Evolutionary conservation across 139 green algal species (phyloP).

Genomic region (Spirogloea muscicola): DNA sequence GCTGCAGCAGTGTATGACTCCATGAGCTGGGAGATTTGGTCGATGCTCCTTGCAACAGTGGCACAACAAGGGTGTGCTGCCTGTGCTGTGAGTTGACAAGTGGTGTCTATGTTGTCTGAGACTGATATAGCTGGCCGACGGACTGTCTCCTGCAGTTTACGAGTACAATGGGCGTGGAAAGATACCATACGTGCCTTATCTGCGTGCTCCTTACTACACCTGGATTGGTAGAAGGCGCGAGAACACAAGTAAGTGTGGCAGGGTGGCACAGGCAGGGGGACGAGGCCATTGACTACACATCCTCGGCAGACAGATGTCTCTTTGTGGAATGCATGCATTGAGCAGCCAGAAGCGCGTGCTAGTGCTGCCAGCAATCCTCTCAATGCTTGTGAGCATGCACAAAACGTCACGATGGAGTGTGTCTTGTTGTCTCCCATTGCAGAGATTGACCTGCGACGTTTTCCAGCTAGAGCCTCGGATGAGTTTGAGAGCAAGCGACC

Average conservation of each 20-base stretch:
- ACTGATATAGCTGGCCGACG: constrained; percentile 50
- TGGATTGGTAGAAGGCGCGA: constrained; percentile 69
- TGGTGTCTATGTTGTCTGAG: too few species aligned
- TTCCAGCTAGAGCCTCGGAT: constrained; percentile 33
- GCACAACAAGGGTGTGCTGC: neutral
- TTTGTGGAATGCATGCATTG: too few species aligned
- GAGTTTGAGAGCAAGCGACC: constrained; percentile 42
- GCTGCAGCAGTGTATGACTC: too few species aligned
- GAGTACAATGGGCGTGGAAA: constrained; percentile 83
- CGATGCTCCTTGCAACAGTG: neutral
- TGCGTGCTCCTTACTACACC: constrained; percentile 90
- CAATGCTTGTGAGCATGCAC: too few species aligned
- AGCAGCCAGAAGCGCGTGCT: too few species aligned
- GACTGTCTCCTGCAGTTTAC: constrained; percentile 75
- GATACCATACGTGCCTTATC: constrained; percentile 90
- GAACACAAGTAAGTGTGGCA: constrained; percentile 29
- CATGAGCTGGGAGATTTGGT: neutral
- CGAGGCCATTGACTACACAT: too few species aligned
- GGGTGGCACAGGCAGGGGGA: too few species aligned
- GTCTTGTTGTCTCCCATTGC: neutral
- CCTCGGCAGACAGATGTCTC: too few species aligned
- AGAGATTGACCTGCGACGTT: constrained; percentile 9
- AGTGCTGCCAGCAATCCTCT: too few species aligned
- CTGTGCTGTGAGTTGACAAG: too few species aligned
- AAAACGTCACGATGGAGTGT: too few species aligned